Evolutionary conservation across 768 basidiomycete species (phyloP).

Genomic region (Gloeophyllum trabeum): DNA sequence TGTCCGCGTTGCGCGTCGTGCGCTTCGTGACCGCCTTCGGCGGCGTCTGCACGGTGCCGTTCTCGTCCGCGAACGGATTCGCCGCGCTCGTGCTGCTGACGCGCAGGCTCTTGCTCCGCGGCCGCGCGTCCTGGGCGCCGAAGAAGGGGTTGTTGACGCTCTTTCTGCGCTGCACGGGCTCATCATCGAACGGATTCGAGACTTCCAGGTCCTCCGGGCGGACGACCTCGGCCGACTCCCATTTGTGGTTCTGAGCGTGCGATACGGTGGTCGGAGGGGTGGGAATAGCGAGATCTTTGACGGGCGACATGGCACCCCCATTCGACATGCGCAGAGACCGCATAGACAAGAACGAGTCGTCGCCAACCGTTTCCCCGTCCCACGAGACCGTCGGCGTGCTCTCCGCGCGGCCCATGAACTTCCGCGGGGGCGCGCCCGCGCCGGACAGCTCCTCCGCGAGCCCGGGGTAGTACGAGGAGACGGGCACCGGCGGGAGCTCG

Average conservation of each 20-base stretch:
- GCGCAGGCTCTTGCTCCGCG: neutral
- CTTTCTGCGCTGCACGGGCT: conserved; percentile 20
- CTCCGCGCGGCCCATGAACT: conserved; percentile 32
- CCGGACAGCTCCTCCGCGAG: conserved; percentile 43
- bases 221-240: conserved; percentile 63
- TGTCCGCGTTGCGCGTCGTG: conserved; percentile 7
- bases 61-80: conserved; percentile 12
- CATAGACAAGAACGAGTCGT: conserved; percentile 38
- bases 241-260: conserved; percentile 33
- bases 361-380: conserved; percentile 35
- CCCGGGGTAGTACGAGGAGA: conserved; percentile 44
- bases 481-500: conserved; percentile 24
- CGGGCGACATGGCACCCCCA: conserved; percentile 36
- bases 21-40: conserved; percentile 3
- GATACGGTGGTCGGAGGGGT: conserved; percentile 47
- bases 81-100: conserved; percentile 8
- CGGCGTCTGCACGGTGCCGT: conserved; percentile 10
- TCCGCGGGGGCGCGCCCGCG: conserved; percentile 29
- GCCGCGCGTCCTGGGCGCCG: conserved; percentile 21
- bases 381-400: conserved; percentile 30
- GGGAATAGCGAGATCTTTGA: conserved; percentile 39
- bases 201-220: conserved; percentile 27
- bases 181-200: conserved; percentile 23
- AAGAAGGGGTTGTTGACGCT: conserved; percentile 34
- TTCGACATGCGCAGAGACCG: conserved; percentile 26